Base-by-base conservation (phyloP, 768 basidiomycete species). In the Hericium erinaceus region DNA sequence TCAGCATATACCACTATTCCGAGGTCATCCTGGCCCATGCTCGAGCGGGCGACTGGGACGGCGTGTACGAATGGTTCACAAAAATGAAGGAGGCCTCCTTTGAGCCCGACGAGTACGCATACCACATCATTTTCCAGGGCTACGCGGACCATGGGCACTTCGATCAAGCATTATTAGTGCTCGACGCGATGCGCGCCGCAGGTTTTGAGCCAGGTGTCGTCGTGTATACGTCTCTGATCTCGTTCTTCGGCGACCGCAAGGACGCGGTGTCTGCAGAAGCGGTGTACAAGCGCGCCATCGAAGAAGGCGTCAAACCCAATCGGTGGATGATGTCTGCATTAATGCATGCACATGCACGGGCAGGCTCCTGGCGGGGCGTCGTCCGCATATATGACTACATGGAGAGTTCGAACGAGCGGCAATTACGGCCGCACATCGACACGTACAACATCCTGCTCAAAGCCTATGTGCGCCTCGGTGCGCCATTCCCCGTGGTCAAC, bases 261-360 rank as follows among this genome's bases (percentile, higher is more conserved):
- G 88, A 93, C 65, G 73, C 80, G 0, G 69, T 78, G 12, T 80
- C 80, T 24, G 89, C 89, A 0, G 84, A 89, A 65, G 74, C 75
- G 11, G 69, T 89, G 52, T 91, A 83, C 72, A 73, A 79, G 69
- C 79, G 77, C 46, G 88, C 88, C 0, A 51, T 90, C 48, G 65
- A 69, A 15, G 82, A 85, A 40, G 84, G 83, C 15, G 65, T 92
- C 56, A 67, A 70, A 15, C 87, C 87, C 2, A 84, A 89, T 67
- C 73, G 75, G 39, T 72, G 68, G 40, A 85, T 92, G 84, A 73
- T 85, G 61, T 78, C 81, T 13, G 72, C 86, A 6, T 68, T 95
- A 52, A 84, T 98, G 83, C 82, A 89, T 64, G 92, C 87, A 0
- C 82, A 94, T 65, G 86, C 91, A 52, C 83, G 89, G 65, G 78